phyloP scores from a whole-genome alignment of 1,284 basidiomycete genomes.

The Chondrostereum purpureum region DNA sequence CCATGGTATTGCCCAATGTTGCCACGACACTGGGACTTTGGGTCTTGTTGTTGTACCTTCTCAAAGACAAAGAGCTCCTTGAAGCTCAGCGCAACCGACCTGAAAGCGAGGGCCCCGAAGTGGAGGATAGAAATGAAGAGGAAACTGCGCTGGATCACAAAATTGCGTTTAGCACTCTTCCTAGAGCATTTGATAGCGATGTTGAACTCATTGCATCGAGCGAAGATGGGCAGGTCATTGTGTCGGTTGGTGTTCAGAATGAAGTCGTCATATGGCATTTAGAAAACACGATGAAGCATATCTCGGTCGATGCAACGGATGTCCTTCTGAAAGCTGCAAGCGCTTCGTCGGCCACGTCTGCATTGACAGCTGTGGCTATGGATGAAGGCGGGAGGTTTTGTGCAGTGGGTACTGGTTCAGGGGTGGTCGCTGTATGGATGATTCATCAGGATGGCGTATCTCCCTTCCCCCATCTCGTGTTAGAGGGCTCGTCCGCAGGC shows the following conservation, averaged over 20 bases:
- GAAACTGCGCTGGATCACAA: slow-evolving; percentile 35
- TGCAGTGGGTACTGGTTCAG: slow-evolving; percentile 60
- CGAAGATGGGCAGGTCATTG: slow-evolving; percentile 54
- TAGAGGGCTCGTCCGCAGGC: slow-evolving; percentile 39
- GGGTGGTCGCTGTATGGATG: slow-evolving; percentile 51
- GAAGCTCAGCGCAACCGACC: slow-evolving; percentile 73
- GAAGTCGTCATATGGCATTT: slow-evolving; percentile 66
- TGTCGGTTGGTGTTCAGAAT: slow-evolving; percentile 73
- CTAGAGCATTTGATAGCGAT: slow-evolving; percentile 73
- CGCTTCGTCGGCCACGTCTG: slow-evolving; percentile 38
- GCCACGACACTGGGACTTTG: slow-evolving; percentile 74
- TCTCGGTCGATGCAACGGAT: slow-evolving; percentile 46
- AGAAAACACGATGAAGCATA: slow-evolving; percentile 31
- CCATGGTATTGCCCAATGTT: slow-evolving; percentile 81
- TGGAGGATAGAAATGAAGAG: slow-evolving; percentile 25
- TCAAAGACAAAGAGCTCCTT: slow-evolving; percentile 88
- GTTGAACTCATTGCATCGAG: slow-evolving; percentile 76
- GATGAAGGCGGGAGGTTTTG: slow-evolving; percentile 49
- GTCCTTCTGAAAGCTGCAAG: slow-evolving; percentile 41
- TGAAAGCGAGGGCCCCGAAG: slow-evolving; percentile 30
- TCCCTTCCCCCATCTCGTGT: slow-evolving; percentile 36
- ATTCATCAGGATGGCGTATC: slow-evolving; percentile 35
- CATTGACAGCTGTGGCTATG: slow-evolving; percentile 54
- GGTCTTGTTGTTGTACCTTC: slow-evolving; percentile 77
- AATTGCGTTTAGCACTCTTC: slow-evolving; percentile 63